Base-by-base conservation (phyloP, 495 filamentous ascomycete genomes). In the Hypoxylon rickii region DNA sequence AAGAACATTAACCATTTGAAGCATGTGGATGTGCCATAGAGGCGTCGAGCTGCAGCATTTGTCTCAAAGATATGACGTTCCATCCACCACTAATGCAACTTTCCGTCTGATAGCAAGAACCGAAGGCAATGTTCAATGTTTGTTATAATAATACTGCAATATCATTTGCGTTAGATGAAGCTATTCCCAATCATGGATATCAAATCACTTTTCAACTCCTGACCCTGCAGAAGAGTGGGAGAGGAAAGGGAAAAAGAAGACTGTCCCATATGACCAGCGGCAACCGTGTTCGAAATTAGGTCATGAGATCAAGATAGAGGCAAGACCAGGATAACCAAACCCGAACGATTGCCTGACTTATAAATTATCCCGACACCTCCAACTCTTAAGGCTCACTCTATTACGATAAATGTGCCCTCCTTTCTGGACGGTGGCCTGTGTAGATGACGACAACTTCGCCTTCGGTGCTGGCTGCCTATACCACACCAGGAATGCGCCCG, bases 41-140 rank as follows among this genome's bases (percentile, higher is more conserved):
- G 57, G 45, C 36, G 34, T 8, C 40, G 17, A 29, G 37, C 31
- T 47, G 21, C 34, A 20, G 19, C 39, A 17, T 31, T 17, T 43
- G 45, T 51, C 46, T 55, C 37, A n/a, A 48, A 52, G 19, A 52
- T 56, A 56, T 48, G 42, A 62, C 32, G 42, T 52, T 19, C 54
- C 26, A 61, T 50, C 40, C 29, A 45, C 34, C 42, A 42, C 42
- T 31, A 20, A 51, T 60, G 59, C 49, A 58, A 26, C 53, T 50
- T 54, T 49, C 53, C 59, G 53, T 53, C 53, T 58, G 38, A 44
- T 42, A 54, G 44, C 26, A 58, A n/a, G n/a, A n/a, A 47, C 49
- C 38, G 34, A 57, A 21, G 48, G 38, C 46, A 62, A 26, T 29
- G 10, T 41, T 16, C 6, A 40, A 49, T 48, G 37, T 38, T 53